These are phyloP conservation scores for Diaporthe eres DNA, from an alignment of 2,329 filamentous ascomycete genomes.

Conservation along the genomic window DNA sequence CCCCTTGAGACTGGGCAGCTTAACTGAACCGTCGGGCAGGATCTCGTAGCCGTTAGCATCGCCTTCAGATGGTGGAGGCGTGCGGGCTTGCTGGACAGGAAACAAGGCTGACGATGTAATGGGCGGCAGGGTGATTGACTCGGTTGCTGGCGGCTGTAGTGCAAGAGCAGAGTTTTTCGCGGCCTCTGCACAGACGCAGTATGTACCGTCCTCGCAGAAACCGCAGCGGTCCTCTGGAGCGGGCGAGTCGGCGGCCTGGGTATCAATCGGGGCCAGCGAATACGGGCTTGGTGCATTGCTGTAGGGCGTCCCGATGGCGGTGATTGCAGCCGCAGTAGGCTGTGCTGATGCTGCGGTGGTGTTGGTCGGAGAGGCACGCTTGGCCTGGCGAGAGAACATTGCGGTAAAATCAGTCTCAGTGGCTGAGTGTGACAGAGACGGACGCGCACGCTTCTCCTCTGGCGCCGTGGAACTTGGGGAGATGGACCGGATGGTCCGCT, in stretches of 20 bases:
- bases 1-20: constrained; percentile 64
- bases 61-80: constrained; percentile 73
- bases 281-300: constrained; percentile 50
- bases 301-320: constrained; percentile 36
- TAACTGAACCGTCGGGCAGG: constrained; percentile 72
- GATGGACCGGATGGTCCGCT: constrained; percentile 43
- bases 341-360: constrained; percentile 43
- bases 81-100: constrained; percentile 65
- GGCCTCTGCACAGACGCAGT: constrained; percentile 82
- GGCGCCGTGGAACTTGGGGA: constrained; percentile 60
- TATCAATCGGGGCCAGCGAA: constrained; percentile 33
- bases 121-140: constrained; percentile 50
- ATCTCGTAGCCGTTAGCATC: constrained; percentile 73
- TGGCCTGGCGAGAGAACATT: constrained; percentile 68
- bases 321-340: constrained; percentile 52
- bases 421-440: constrained; percentile 55
- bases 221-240: constrained; percentile 78
- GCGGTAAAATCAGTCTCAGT: constrained; percentile 83
- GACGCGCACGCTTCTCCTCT: constrained; percentile 69
- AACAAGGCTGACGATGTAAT: constrained; percentile 54
- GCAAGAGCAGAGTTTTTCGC: constrained; percentile 45
- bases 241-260: constrained; percentile 37
- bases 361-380: constrained; percentile 45
- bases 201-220: constrained; percentile 86
- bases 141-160: constrained; percentile 7